Base-by-base conservation (phyloP, 208 protist species). In the Leishmania amazonensis region DNA sequence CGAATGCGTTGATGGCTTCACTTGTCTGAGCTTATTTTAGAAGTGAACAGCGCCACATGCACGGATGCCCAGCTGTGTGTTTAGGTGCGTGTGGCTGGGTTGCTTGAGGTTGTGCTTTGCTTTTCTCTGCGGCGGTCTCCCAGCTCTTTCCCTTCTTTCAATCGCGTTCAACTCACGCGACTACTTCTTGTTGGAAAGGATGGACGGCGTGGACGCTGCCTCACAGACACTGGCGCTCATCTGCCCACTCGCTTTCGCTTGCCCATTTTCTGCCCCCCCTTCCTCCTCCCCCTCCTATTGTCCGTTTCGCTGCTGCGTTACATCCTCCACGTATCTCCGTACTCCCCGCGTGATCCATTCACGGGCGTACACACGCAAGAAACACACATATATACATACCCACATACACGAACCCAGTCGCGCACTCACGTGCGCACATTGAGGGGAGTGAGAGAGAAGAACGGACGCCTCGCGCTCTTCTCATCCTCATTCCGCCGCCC, bases 341-440 rank as follows among this genome's bases (percentile, higher is more conserved):
- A 24, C 35, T 42, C 70, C 57, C 9, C n/a, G 70, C 75, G 19
- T 60, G 13, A 24, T 62, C 31, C 78, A 28, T 54, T 24, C 28
- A 49, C 40, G 42, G 7, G 47, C 17, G 17, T 49, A 73, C 15
- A 49, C 67, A 73, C 40, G 62, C 64, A 78, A 2, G 6, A n/a
- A 42, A 42, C 31, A 70, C 3, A 70, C 64, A 65, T 28, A 65
- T 7, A 28, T 28, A 8, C 60, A 65, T 7, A 28, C 57, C 11
- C 62, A 49, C 9, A 47, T 74, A 35, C 68, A 24, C 42, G 57
- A 31, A 5, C 47, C 40, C 73, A 13, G 38, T 65, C 51, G 28
- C 73, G 73, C 35, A 58, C 84, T 40, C 79, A 24, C 65, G 70
- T 85, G 62, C 49, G 70, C 70, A 51, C 70, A 54, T 53, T n/a